Base-by-base conservation (phyloP, 2,329 filamentous ascomycete genomes). In the Ophiostoma sp. region DNA sequence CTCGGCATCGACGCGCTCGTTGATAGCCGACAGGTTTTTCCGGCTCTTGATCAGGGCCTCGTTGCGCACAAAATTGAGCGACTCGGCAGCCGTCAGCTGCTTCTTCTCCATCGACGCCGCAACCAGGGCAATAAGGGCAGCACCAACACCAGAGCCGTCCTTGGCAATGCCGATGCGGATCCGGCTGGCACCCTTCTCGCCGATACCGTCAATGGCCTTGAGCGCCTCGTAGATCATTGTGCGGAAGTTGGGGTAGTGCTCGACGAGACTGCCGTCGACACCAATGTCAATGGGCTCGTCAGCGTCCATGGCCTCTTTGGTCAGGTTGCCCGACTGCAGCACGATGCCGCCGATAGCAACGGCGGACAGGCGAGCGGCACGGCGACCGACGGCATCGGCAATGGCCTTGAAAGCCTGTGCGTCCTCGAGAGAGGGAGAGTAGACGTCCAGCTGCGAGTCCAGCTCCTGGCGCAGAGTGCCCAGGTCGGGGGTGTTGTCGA, bases 141-240 rank as follows among this genome's bases (percentile, higher is more conserved):
- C 95, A 69, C 95, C 95, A n/a, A 97, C 92, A 73, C 93, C 95
- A 73, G 91, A 95, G 67, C 95, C 95, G 78, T 99, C 95, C 84
- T 97, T 97, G 73, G 95, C 95, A 76, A 98, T 95, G 31, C 94
- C 95, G 76, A 99, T 97, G 71, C 93, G 86, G 74, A 99, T 91
- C 80, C 89, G 91, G 81, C 91, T 90, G 74, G 96, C 93, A 13
- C 94, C 93, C 71, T 86, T 83, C 65, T 84, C 81, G 4, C 94
- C 94, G 75, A 98, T 91, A 72, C 90, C 88, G 20, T 92, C 86
- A 69, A 97, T 88, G 70, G 87, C 88, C 67, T 88, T 83, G 71
- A 98, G 83, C 7, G 92, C 92, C 77, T 96, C 91, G 73, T 94
- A 87, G 73, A 98, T 90, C 83, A 95, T 91, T 70, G 91, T 89